Conservation (phyloP, 2,329 filamentous ascomycete species). For the Penicillium digitatum region DNA sequence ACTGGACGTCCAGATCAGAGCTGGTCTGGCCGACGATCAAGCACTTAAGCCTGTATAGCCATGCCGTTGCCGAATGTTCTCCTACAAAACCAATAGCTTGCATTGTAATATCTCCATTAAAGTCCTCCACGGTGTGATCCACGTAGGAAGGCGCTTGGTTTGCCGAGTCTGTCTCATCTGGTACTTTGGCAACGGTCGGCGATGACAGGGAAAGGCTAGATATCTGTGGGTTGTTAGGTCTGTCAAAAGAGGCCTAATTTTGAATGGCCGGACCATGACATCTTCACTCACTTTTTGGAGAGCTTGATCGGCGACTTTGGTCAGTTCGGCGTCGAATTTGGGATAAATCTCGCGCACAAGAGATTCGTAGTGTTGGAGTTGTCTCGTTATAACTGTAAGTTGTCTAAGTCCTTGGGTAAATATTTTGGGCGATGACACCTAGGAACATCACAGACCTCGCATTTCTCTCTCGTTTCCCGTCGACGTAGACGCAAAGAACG, state of each 20-base stretch:
- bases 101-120: constrained; percentile 38
- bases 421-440: neutral
- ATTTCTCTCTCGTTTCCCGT: constrained; percentile 44
- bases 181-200: neutral
- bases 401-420: constrained; percentile 27
- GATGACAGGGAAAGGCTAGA: neutral
- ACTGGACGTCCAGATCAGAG: constrained; percentile 17
- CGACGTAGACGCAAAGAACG: constrained; percentile 41
- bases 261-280: neutral
- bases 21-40: constrained; percentile 32
- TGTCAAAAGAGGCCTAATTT: neutral
- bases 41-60: constrained; percentile 41
- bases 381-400: constrained; percentile 37
- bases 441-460: constrained; percentile 36
- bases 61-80: constrained; percentile 44
- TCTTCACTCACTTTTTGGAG: constrained; percentile 30
- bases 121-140: constrained; percentile 44
- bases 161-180: neutral
- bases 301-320: constrained; percentile 34
- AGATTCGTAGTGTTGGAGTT: constrained; percentile 37
- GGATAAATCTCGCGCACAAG: constrained; percentile 35
- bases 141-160: constrained; percentile 33
- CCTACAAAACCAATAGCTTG: constrained; percentile 43
- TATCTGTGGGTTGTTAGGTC: neutral
- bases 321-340: constrained; percentile 32